phyloP scores from a whole-genome alignment of 2,329 filamentous ascomycete genomes.

The Coniochaeta sp. region DNA sequence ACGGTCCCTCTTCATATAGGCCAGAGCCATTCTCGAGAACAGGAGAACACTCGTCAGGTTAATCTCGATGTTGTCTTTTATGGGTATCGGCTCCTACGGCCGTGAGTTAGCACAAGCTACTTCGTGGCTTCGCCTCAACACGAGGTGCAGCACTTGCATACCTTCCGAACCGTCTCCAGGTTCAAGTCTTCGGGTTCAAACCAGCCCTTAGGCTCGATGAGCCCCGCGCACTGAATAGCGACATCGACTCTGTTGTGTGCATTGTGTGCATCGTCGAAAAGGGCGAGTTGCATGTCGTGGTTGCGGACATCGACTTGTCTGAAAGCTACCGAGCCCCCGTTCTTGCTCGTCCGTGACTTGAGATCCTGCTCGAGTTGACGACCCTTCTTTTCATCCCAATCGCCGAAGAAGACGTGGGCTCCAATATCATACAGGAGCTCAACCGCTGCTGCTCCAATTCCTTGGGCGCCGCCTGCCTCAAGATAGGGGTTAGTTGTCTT shows the following conservation, averaged over 20 bases:
- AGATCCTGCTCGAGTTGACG: conserved; percentile 8
- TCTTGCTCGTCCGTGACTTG: conserved; percentile 2
- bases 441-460: conserved; percentile 17
- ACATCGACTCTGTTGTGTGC: conserved; percentile 39
- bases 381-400: conserved; percentile 15
- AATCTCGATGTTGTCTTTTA: conserved; percentile 32
- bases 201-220: conserved; percentile 32
- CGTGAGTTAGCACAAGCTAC: not conserved
- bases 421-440: conserved; percentile 11
- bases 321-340: conserved; percentile 22
- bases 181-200: conserved; percentile 33
- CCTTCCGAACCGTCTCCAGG: conserved; percentile 31
- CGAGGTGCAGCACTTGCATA: conserved; percentile 8
- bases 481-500: not conserved
- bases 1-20: conserved; percentile 31
- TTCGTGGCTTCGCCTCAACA: not conserved
- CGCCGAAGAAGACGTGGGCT: conserved; percentile 18
- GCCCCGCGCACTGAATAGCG: conserved; percentile 37
- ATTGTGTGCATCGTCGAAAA: conserved; percentile 36
- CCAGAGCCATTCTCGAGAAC: conserved; percentile 39
- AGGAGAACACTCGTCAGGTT: conserved; percentile 38
- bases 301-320: conserved; percentile 33
- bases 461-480: conserved; percentile 15
- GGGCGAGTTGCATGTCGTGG: conserved; percentile 34
- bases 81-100: conserved; percentile 19